Evolutionary conservation across 1,284 basidiomycete genomes (phyloP), one percentile per base, ranked within the genome.

Genomic region (Cutaneotrichosporon mucoides): DNA sequence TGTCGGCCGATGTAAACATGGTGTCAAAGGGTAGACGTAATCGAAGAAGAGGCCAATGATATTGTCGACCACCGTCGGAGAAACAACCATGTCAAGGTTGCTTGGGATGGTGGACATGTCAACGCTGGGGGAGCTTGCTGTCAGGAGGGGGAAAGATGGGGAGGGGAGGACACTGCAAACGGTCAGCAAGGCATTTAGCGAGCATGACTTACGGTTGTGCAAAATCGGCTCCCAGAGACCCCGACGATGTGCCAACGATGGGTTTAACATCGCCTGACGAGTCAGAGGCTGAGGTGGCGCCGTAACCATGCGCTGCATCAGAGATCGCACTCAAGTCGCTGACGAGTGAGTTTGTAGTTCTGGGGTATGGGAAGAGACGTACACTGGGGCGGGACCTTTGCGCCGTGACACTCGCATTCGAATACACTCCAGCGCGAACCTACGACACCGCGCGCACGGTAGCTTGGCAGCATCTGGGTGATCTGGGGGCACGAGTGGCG

Each of bases 311-410:
- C 3, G 58, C 65, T 2, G 70, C 70, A 35, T 72, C 70, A 12
- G 70, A 72, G 36, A 72, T 66, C 6, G 68, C 68, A 37, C 64
- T 71, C 34, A 65, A 55, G 45, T 59, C 61, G 49, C 56, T 56
- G 49, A 5, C n/a, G 15, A 47, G 38, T 6, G n/a, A 34, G 15
- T 24, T 24, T 24, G 24, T 24, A 24, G 24, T 24, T 24, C 24
- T 24, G 24, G 24, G 24, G 24, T 24, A 24, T 24, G 24, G 24
- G 24, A 24, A 24, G 24, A 24, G 24, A 24, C 24, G 24, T 61
- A 72, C 69, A 73, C 68, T 53, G 70, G 69, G 6, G 72, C 69
- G 1, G 73, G 73, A 1, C 73, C 73, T 60, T 76, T 76, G 15
- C 70, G 55, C 12, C 67, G 62, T 2, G 64, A 58, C 1, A 71